phyloP scores from a whole-genome alignment of 139 green algal genomes.

The Micractinium sp. region DNA sequence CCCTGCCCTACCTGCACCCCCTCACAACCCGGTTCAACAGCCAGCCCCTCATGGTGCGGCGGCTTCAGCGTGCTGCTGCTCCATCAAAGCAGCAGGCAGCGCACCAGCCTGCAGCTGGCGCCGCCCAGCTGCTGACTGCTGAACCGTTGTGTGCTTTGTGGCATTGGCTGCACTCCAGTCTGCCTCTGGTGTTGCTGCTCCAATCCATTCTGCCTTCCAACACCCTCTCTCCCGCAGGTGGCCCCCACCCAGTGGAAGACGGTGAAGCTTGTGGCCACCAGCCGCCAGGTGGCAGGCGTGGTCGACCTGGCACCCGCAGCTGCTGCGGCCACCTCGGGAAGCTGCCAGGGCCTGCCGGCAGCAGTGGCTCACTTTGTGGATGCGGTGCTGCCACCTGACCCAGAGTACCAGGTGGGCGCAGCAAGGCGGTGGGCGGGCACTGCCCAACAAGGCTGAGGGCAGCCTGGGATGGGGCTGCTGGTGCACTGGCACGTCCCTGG shows the following conservation, averaged over 20 bases:
- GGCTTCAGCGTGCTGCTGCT: not conserved
- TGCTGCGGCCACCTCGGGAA: not conserved
- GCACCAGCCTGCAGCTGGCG: not conserved
- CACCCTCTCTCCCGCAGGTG: not conserved
- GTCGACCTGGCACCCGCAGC: not conserved
- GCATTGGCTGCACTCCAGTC: not conserved
- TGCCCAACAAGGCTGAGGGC: no score
- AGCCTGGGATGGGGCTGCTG: not conserved
- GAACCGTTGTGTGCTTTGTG: not conserved
- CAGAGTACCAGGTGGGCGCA: not conserved
- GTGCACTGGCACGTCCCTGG: no score
- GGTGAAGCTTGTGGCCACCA: not conserved
- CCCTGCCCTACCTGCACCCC: conserved; percentile 6
- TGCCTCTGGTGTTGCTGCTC: not conserved
- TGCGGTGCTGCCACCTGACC: not conserved
- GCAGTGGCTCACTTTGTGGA: not conserved
- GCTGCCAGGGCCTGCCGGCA: not conserved
- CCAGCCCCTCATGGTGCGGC: conserved; percentile 4
- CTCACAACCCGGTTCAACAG: not conserved
- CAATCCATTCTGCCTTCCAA: not conserved
- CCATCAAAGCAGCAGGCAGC: not conserved
- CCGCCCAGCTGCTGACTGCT: no score
- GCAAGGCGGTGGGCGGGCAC: not conserved
- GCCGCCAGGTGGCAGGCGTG: not conserved
- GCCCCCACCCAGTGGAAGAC: not conserved